These are phyloP conservation scores for Erigeron philadelphicus DNA, from an alignment of 140 eudicot species.

Conservation along the genomic window DNA sequence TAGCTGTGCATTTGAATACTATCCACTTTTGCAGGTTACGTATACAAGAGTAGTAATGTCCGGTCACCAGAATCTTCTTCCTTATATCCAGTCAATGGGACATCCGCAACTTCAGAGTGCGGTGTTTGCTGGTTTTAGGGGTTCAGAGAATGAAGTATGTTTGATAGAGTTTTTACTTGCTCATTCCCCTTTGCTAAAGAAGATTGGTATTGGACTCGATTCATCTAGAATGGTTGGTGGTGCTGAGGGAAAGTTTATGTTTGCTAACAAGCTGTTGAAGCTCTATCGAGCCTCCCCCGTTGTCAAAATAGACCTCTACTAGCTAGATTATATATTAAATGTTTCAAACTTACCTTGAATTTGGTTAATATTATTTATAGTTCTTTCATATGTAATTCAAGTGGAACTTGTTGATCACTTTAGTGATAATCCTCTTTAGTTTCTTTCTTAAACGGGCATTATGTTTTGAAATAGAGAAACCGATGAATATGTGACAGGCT, in stretches of 20 bases:
- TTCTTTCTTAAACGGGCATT: no score
- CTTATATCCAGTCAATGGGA: neutral
- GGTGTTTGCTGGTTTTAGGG: neutral
- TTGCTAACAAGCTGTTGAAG: conserved; percentile 8
- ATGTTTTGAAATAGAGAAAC: no score
- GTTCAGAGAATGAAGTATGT: neutral
- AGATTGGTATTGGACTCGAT: neutral
- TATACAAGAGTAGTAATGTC: neutral
- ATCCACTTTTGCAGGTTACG: neutral
- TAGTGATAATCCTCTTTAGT: no score
- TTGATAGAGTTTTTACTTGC: conserved; percentile 17
- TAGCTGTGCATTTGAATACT: neutral
- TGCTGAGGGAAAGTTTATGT: neutral
- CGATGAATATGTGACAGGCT: no score
- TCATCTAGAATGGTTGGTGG: neutral
- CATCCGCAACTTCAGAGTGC: neutral
- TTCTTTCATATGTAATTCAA: no score
- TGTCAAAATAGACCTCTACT: neutral
- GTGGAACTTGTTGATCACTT: no score
- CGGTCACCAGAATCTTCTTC: neutral
- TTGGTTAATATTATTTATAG: no score
- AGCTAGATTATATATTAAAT: no score
- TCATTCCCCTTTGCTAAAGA: neutral
- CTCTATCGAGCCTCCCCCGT: conserved; percentile 9
- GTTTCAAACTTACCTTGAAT: neutral